A percentile compares a stretch with the other conserved stretches of the same genome.
These are phyloP conservation scores for Fusarium sp. DNA, from an alignment of 2,329 filamentous ascomycete genomes.

Conservation along the genomic window DNA sequence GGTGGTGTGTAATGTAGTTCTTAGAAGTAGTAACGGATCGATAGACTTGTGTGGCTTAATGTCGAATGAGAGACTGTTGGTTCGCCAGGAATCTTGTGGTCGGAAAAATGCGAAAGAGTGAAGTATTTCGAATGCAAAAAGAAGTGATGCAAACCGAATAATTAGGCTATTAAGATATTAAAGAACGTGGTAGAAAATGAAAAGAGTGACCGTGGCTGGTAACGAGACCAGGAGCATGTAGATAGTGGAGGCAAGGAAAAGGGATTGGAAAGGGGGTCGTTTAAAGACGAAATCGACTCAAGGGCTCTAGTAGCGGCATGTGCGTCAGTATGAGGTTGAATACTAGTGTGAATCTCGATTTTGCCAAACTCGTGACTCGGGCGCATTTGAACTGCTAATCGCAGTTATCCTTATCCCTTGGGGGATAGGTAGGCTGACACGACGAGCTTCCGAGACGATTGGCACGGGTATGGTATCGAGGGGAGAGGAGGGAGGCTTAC, in stretches of 20 bases:
- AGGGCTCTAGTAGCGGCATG: slow-evolving; percentile 57
- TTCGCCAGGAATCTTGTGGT: slow-evolving; percentile 69
- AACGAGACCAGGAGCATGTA: slow-evolving; percentile 63
- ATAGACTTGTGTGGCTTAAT: slow-evolving; percentile 45
- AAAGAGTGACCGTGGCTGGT: slow-evolving; percentile 72
- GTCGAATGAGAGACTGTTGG: slow-evolving; percentile 64
- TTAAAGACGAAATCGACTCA: slow-evolving; percentile 64
- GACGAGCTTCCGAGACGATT: slow-evolving; percentile 31
- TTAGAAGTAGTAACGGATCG: slow-evolving; percentile 36
- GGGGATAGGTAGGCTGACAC: slow-evolving; percentile 49
- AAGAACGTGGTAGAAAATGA: slow-evolving; percentile 68
- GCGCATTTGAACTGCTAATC: not conserved
- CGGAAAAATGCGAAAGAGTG: slow-evolving; percentile 60
- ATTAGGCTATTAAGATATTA: slow-evolving; percentile 72
- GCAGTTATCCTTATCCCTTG: slow-evolving; percentile 52
- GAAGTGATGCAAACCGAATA: slow-evolving; percentile 59
- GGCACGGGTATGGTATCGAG: slow-evolving; percentile 47
- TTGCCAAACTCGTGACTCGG: slow-evolving; percentile 31
- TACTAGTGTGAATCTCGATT: slow-evolving; percentile 45
- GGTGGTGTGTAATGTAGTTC: slow-evolving; percentile 37
- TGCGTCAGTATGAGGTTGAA: slow-evolving; percentile 53
- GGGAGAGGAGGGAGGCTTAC: slow-evolving; percentile 63
- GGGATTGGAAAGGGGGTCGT: slow-evolving; percentile 63
- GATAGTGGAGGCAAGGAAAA: slow-evolving; percentile 55
- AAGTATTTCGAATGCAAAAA: slow-evolving; percentile 42